Percentiles rank a stretch among this genome's conserved stretches.
These are phyloP conservation scores for Fistulifera pelliculosa DNA, from an alignment of 108 stramenopile species.

Conservation along the genomic window DNA sequence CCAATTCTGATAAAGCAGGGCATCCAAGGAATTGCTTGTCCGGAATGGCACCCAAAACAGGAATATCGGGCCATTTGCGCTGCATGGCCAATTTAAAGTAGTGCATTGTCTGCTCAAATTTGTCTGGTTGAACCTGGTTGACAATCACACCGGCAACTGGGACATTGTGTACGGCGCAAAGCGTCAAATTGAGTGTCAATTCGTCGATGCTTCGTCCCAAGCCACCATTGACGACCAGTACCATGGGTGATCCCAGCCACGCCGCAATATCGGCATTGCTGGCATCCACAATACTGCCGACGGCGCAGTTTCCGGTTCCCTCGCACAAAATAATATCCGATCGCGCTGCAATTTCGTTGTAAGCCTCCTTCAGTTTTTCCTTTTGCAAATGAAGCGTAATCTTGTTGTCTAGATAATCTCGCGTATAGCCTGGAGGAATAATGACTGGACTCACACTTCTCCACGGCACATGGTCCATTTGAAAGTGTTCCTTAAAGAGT, in stretches of 20 bases:
- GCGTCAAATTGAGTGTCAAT: constrained; percentile 83
- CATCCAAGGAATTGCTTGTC: constrained; percentile 84
- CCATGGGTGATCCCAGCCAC: constrained; percentile 81
- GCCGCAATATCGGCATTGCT: constrained; percentile 92
- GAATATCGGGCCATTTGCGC: constrained; percentile 73
- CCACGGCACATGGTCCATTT: constrained; percentile 82
- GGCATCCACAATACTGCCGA: constrained; percentile 89
- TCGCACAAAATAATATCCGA: constrained; percentile 78
- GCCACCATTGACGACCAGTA: constrained; percentile 90
- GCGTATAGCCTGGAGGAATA: constrained; percentile 91
- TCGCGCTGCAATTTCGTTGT: constrained; percentile 32
- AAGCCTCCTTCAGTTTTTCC: constrained; percentile 43
- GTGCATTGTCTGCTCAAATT: constrained; percentile 80
- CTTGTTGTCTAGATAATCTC: constrained; percentile 81
- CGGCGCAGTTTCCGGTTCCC: constrained; percentile 96
- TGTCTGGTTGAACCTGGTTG: constrained; percentile 92
- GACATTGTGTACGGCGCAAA: constrained; percentile 83
- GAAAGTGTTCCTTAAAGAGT: constrained; percentile 82
- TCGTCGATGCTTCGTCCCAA: constrained; percentile 92
- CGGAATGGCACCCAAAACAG: constrained; percentile 84
- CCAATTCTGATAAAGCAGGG: constrained; percentile 86
- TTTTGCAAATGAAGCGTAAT: constrained; percentile 59
- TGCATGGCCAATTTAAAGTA: constrained; percentile 70
- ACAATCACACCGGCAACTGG: constrained; percentile 86
- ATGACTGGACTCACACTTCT: constrained; percentile 91